These are phyloP conservation scores for Penicillium arizonense DNA, from an alignment of 495 filamentous ascomycete species.

Conservation along the genomic window DNA sequence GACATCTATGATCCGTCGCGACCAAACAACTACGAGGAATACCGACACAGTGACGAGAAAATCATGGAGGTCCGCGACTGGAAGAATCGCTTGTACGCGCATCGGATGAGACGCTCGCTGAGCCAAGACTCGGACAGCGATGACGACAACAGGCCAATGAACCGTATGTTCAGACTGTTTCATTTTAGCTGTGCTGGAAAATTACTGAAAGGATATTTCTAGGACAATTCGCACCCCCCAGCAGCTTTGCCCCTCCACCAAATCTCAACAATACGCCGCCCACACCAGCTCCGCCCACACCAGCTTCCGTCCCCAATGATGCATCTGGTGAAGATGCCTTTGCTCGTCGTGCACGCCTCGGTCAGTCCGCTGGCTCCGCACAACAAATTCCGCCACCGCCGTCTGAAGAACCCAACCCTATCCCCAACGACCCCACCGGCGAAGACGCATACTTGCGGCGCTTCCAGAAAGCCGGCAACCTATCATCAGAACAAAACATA, in stretches of 20 bases:
- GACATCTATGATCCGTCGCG: constrained; percentile 85
- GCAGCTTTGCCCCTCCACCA: constrained; percentile 72
- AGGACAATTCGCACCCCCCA: constrained; percentile 73
- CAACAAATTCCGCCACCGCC: constrained; percentile 20
- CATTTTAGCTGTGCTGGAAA: not conserved
- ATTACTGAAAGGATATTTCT: constrained; percentile 8
- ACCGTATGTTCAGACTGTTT: constrained; percentile 41
- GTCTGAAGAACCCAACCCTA: constrained; percentile 36
- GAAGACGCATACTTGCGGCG: constrained; percentile 69
- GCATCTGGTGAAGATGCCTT: constrained; percentile 71
- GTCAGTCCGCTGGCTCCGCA: constrained; percentile 8
- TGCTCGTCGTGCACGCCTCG: constrained; percentile 58
- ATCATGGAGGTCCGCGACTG: constrained; percentile 78
- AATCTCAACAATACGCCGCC: constrained; percentile 38
- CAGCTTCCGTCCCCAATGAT: constrained; percentile 49
- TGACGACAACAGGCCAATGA: constrained; percentile 49
- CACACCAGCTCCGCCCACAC: constrained; percentile 32
- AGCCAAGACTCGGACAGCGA: constrained; percentile 59
- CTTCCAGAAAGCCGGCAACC: constrained; percentile 43
- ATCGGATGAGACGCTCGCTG: constrained; percentile 54
- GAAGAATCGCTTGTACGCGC: constrained; percentile 81
- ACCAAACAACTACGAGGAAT: constrained; percentile 86
- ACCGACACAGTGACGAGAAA: constrained; percentile 81
- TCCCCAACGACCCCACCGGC: constrained; percentile 54
- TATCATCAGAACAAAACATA: constrained; percentile 28